phyloP scores from a whole-genome alignment of 768 basidiomycete genomes.

The Suillus occidentalis region DNA sequence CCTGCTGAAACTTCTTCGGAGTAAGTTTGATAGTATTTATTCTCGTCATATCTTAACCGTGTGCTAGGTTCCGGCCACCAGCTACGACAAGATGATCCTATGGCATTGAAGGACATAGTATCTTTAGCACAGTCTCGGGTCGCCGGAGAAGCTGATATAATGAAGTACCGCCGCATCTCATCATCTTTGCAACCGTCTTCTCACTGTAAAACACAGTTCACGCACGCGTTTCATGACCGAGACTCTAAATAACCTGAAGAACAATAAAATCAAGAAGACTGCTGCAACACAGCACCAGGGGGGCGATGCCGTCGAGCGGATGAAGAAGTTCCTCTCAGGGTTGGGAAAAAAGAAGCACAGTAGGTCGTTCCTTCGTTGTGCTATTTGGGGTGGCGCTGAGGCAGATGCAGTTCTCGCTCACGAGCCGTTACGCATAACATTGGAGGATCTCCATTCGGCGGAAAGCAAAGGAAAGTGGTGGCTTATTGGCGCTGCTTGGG shows the following conservation, averaged over 20 bases:
- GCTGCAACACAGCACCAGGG: slow-evolving; percentile 66
- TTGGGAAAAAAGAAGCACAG: slow-evolving; percentile 78
- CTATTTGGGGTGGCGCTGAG: background rate
- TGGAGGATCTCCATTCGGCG: slow-evolving; percentile 82
- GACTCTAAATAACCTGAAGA: slow-evolving; percentile 88
- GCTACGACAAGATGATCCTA: slow-evolving; percentile 88
- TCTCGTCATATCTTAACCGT: slow-evolving; percentile 2
- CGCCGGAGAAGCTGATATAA: slow-evolving; percentile 43
- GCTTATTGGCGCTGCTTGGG: slow-evolving; percentile 97
- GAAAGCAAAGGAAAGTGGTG: slow-evolving; percentile 96
- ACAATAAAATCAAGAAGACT: slow-evolving; percentile 76
- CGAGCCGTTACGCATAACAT: slow-evolving; percentile 83
- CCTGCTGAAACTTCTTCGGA: slow-evolving; percentile 79
- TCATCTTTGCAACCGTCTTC: background rate
- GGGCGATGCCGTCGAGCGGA: slow-evolving; percentile 72
- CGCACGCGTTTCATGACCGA: slow-evolving; percentile 96
- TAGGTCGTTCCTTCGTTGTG: slow-evolving; percentile 24
- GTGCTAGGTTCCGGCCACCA: slow-evolving; percentile 85
- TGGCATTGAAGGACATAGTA: slow-evolving; percentile 89
- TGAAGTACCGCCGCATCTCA: slow-evolving; percentile 47
- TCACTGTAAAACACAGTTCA: slow-evolving; percentile 50
- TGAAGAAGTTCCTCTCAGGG: slow-evolving; percentile 84
- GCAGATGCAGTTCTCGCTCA: slow-evolving; percentile 65
- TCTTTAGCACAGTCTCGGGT: slow-evolving; percentile 76
- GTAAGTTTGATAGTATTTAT: slow-evolving; percentile 41